Evolutionary conservation across 768 basidiomycete species (phyloP).

Genomic region (Tubosaeta brunneosetosa): DNA sequence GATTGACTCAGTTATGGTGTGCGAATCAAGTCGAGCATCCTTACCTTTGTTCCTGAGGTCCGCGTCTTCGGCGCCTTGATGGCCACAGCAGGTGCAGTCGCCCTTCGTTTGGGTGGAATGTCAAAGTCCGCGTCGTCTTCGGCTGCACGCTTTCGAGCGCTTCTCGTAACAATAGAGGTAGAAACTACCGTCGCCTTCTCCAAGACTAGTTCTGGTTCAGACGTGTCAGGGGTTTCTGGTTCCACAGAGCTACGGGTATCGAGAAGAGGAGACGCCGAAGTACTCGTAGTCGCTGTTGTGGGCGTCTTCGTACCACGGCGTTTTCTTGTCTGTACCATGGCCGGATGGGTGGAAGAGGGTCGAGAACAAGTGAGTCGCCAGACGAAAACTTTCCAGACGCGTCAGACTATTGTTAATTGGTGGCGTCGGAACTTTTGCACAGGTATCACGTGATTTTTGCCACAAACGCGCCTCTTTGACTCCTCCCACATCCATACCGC

Average conservation of each 20-base stretch:
- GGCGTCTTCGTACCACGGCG: slow-evolving; percentile 17
- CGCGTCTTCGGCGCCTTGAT: slow-evolving; percentile 10
- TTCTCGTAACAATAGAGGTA: slow-evolving; percentile 7
- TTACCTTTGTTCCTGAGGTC: slow-evolving; percentile 23
- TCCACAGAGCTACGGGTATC: slow-evolving; percentile 44
- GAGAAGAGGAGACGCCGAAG: slow-evolving; percentile 47
- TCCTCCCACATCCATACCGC: background rate
- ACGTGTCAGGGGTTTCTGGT: slow-evolving; percentile 52
- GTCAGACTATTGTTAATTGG: slow-evolving; percentile 21
- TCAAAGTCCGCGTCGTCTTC: slow-evolving; percentile 28
- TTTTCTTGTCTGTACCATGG: slow-evolving; percentile 24
- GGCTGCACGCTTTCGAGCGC: slow-evolving; percentile 31
- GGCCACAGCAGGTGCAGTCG: slow-evolving; percentile 25
- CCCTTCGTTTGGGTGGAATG: slow-evolving; percentile 32
- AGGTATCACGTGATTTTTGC: slow-evolving; percentile 25
- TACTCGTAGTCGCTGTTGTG: slow-evolving; percentile 32
- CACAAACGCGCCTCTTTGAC: slow-evolving; percentile 25
- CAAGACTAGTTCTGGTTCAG: slow-evolving; percentile 29
- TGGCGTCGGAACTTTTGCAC: slow-evolving; percentile 16
- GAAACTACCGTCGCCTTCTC: slow-evolving; percentile 1
- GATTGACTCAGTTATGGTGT: slow-evolving; percentile 12
- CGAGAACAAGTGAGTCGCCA: slow-evolving; percentile 12
- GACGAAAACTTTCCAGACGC: slow-evolving; percentile 19
- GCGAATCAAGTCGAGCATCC: slow-evolving; percentile 6
- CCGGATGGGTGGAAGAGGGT: background rate